Conservation (phyloP, 2,329 filamentous ascomycete genomes). For the Alternaria rosae region DNA sequence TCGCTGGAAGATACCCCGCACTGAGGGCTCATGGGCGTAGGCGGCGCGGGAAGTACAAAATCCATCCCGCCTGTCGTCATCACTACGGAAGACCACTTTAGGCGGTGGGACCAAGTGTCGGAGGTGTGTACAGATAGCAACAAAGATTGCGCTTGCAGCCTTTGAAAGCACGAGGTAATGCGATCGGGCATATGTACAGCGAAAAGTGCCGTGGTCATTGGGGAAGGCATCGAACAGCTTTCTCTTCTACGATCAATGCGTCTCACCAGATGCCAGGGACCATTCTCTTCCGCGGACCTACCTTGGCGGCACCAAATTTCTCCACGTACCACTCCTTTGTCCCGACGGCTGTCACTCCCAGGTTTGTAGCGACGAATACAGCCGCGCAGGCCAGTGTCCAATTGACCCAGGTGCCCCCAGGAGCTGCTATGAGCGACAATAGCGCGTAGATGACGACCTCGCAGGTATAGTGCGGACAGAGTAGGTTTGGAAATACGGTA, state of each 20-base stretch:
- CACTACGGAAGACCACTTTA: background rate
- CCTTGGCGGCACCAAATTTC: constrained; percentile 43
- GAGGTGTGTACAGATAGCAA: background rate
- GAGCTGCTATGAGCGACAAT: constrained; percentile 77
- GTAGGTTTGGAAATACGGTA: constrained; percentile 72
- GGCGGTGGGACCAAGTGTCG: background rate
- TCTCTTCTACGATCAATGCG: background rate
- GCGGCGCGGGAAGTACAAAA: background rate
- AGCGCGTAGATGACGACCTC: constrained; percentile 85
- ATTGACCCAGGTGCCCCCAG: constrained; percentile 71
- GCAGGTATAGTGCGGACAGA: constrained; percentile 91
- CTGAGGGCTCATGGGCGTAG: background rate
- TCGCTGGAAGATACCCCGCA: constrained; percentile 9
- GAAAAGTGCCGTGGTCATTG: background rate
- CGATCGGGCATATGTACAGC: background rate
- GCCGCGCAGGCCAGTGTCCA: constrained; percentile 74
- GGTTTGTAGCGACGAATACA: constrained; percentile 77
- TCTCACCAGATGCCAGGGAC: constrained; percentile 44
- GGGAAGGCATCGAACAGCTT: background rate
- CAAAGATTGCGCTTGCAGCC: background rate
- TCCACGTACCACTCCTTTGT: constrained; percentile 68
- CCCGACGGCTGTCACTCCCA: constrained; percentile 79
- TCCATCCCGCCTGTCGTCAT: background rate
- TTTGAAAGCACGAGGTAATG: background rate
- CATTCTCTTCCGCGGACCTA: constrained; percentile 40